Percentiles rank a stretch among this genome's conserved stretches.
phyloP scores from a whole-genome alignment of 2,329 filamentous ascomycete genomes.

The Chrysosporium keratinophilum region DNA sequence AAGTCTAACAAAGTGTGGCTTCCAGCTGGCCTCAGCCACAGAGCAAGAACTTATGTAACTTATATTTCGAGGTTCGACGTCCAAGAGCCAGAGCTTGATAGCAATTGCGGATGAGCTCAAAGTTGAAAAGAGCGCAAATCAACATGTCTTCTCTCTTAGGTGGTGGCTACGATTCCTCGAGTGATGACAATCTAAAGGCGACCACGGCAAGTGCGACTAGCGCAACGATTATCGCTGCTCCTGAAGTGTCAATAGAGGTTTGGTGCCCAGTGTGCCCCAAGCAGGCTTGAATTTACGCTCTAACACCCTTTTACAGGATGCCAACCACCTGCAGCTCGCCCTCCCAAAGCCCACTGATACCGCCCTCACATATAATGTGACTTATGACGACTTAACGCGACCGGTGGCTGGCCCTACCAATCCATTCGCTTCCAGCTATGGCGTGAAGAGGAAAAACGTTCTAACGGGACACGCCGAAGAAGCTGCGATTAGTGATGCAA shows the following conservation, averaged over 20 bases:
- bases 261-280: conserved; percentile 31
- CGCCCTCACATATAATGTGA: conserved; percentile 45
- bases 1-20: no score
- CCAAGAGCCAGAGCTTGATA: not conserved
- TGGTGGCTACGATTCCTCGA: conserved; percentile 38
- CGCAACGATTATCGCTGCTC: conserved; percentile 37
- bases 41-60: no score
- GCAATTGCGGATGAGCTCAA: not conserved
- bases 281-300: conserved; percentile 2
- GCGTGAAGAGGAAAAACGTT: conserved; percentile 66
- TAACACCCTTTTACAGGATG: conserved; percentile 32
- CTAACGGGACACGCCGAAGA: conserved; percentile 81
- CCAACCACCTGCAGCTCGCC: conserved; percentile 42
- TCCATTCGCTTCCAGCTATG: conserved; percentile 58
- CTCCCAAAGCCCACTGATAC: conserved; percentile 43
- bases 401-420: conserved; percentile 60
- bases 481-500: conserved; percentile 78
- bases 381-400: conserved; percentile 61
- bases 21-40: no score
- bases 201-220: conserved; percentile 18
- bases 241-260: conserved; percentile 48
- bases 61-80: no score
- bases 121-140: not conserved
- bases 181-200: conserved; percentile 37
- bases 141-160: conserved; percentile 38